A percentile compares a stretch with the other conserved stretches of the same genome.
Evolutionary conservation across 305 asterid genomes (phyloP).

Genomic region (Lippia alba): DNA sequence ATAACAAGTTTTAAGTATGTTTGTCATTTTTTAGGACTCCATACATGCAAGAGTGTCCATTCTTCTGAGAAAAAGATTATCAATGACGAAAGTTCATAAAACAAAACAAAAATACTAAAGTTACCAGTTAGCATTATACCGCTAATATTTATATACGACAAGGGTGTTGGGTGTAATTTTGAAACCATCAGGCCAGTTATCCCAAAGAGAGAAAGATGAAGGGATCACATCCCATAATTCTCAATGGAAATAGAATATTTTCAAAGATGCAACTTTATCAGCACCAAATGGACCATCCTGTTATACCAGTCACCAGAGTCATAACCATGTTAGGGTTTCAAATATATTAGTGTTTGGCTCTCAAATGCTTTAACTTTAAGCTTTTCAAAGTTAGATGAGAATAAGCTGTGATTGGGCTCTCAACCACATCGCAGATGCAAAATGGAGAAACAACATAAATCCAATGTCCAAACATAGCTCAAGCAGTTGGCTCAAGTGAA

Average conservation of each 20-base stretch:
- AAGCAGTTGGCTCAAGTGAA: too few relatives aligned
- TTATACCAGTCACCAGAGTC: not conserved
- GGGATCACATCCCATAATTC: conserved; percentile 4
- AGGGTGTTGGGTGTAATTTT: too few relatives aligned
- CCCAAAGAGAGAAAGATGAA: not conserved
- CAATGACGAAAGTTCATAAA: too few relatives aligned
- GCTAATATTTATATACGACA: too few relatives aligned
- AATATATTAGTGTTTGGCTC: not conserved
- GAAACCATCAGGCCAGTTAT: not conserved
- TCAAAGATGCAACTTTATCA: conserved; percentile 24
- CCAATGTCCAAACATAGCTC: not conserved
- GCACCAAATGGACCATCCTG: conserved; percentile 1
- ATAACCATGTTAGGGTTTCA: not conserved
- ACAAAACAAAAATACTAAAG: too few relatives aligned
- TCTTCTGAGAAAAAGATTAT: too few relatives aligned
- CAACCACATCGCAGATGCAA: conserved; percentile 1
- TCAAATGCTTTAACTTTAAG: not conserved
- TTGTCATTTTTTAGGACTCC: too few relatives aligned
- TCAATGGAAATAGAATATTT: not conserved
- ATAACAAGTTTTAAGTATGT: too few relatives aligned
- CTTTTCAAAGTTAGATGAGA: not conserved
- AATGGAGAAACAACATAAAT: not conserved
- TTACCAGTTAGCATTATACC: too few relatives aligned
- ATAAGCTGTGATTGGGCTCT: not conserved
- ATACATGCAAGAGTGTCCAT: too few relatives aligned